Conservation (phyloP, 768 basidiomycete species). For the Leucocoprinus leucothites region DNA sequence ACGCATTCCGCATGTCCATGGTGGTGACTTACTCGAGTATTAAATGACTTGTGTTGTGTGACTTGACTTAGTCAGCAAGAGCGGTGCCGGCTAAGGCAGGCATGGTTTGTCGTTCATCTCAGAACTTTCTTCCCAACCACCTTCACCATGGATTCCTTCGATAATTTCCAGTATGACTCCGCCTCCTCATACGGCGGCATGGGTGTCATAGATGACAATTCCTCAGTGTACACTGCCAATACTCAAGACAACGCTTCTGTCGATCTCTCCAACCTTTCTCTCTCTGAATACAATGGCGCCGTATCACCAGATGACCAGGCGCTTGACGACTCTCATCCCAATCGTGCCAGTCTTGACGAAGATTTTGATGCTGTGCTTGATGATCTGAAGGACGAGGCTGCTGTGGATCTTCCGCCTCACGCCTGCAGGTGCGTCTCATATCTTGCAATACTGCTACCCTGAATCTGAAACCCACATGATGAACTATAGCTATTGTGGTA, state of each 20-base stretch:
- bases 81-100: conserved; percentile 18
- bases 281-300: conserved; percentile 57
- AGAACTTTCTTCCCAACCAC: conserved; percentile 4
- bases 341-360: conserved; percentile 52
- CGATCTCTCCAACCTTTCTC: conserved; percentile 66
- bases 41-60: not conserved
- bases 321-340: conserved; percentile 1
- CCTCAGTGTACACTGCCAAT: conserved; percentile 75
- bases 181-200: conserved; percentile 78
- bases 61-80: conserved; percentile 17
- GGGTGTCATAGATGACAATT: conserved; percentile 74
- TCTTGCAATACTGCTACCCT: conserved; percentile 11
- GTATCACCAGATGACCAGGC: conserved; percentile 23
- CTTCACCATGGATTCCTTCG: conserved; percentile 70
- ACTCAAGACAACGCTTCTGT: conserved; percentile 59
- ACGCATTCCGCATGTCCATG: too few relatives aligned
- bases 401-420: conserved; percentile 82
- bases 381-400: conserved; percentile 79
- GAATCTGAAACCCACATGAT: conserved; percentile 12
- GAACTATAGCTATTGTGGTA: conserved; percentile 84
- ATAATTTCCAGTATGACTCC: conserved; percentile 84
- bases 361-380: conserved; percentile 90
- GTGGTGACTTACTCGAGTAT: not conserved
- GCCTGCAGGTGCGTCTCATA: conserved; percentile 80
- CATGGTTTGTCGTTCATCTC: not conserved